A percentile compares a stretch with the other conserved stretches of the same genome.
Evolutionary conservation across 768 basidiomycete genomes (phyloP).

Genomic region (Calocera cornea): DNA sequence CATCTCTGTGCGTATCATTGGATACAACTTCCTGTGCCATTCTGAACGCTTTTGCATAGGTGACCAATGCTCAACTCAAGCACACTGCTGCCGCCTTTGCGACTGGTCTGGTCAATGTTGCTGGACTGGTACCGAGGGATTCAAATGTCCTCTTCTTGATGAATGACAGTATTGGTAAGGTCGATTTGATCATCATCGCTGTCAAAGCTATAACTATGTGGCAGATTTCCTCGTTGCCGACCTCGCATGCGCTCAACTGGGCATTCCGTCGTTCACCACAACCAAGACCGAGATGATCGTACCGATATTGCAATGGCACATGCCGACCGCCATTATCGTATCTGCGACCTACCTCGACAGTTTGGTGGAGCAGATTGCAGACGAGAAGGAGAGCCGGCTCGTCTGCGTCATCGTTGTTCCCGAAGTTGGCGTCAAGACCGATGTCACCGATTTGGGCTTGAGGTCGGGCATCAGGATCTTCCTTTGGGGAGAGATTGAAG

Average conservation of each 20-base stretch:
- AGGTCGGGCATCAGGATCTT: conserved; percentile 29
- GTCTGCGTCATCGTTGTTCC: conserved; percentile 62
- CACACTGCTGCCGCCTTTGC: conserved; percentile 59
- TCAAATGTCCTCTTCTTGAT: conserved; percentile 63
- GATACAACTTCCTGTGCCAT: too few species aligned
- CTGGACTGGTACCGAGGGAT: conserved; percentile 40
- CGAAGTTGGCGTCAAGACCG: conserved; percentile 35
- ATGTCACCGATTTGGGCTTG: conserved; percentile 39
- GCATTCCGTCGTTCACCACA: conserved; percentile 54
- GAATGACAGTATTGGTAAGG: conserved; percentile 63
- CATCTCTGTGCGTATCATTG: conserved; percentile 39
- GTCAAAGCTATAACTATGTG: conserved; percentile 13
- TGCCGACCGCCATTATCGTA: conserved; percentile 62
- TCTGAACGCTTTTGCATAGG: conserved; percentile 29
- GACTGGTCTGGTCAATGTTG: conserved; percentile 51
- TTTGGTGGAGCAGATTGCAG: conserved; percentile 60
- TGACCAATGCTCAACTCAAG: conserved; percentile 58
- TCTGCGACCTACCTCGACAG: conserved; percentile 50
- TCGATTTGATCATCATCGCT: neutral
- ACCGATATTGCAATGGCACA: conserved; percentile 47
- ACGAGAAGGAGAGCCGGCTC: conserved; percentile 35
- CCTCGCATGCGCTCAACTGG: conserved; percentile 59
- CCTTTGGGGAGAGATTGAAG: conserved; percentile 52
- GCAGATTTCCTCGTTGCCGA: conserved; percentile 69
- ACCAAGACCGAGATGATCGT: conserved; percentile 48